These are phyloP conservation scores for Labyrinthula sp. DNA, from an alignment of 352 stramenopile genomes.

Conservation along the genomic window DNA sequence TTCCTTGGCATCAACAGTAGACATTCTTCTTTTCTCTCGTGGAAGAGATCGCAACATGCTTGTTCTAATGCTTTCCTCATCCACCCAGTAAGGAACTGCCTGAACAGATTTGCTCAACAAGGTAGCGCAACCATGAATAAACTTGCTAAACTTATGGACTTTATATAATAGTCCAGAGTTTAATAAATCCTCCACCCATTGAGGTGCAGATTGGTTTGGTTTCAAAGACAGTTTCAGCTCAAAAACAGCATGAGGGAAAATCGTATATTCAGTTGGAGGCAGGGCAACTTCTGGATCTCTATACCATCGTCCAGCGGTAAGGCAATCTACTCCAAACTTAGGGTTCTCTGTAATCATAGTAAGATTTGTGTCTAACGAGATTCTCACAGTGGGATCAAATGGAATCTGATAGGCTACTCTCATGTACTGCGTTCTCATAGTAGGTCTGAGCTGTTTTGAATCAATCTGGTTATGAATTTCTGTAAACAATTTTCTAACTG, in stretches of 20 bases:
- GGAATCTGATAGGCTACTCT: constrained; percentile 60
- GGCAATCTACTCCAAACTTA: constrained; percentile 27
- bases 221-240: constrained; percentile 64
- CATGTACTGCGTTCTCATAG: constrained; percentile 58
- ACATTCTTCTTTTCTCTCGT: constrained; percentile 33
- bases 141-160: constrained; percentile 50
- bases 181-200: constrained; percentile 48
- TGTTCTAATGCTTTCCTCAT: constrained; percentile 48
- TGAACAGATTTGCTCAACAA: constrained; percentile 54
- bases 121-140: constrained; percentile 54
- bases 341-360: constrained; percentile 54
- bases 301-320: constrained; percentile 37
- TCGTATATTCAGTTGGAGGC: constrained; percentile 48
- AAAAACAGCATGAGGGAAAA: constrained; percentile 58
- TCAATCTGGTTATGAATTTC: constrained; percentile 53
- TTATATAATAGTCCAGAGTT: constrained; percentile 41
- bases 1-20: background rate
- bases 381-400: constrained; percentile 56
- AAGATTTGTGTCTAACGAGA: constrained; percentile 59
- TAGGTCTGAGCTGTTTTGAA: constrained; percentile 55
- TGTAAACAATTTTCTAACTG: constrained; percentile 46
- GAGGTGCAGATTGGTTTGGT: constrained; percentile 35
- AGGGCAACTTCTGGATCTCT: constrained; percentile 44
- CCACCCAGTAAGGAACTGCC: constrained; percentile 59
- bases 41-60: constrained; percentile 46